Base-by-base conservation (phyloP, 352 stramenopile genomes). In the Globisporangium radiosum region DNA sequence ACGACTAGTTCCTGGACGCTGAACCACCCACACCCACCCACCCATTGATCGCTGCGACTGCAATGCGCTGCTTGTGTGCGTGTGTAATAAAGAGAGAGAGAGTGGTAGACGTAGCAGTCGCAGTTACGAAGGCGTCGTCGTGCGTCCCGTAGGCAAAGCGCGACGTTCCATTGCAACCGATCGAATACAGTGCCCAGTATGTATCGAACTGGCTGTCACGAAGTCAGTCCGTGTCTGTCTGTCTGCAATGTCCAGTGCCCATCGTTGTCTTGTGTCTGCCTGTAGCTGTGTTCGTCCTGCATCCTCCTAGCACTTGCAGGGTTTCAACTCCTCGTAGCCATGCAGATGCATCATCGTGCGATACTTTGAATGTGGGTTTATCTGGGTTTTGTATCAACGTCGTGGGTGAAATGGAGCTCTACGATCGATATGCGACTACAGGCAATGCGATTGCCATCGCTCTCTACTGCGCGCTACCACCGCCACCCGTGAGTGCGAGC, bases 401-500 rank as follows among this genome's bases (percentile, higher is more conserved):
- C 25, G 25, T 33, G 25, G 25, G 1, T 33, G 25, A 33, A 33
- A 33, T 2, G 25, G 42, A 44, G 40, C 43, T 17, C 43, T 47
- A n/a, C 25, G 25, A 33, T 33, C 25, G 25, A 33, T 33, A 33
- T 33, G 25, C 25, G 25, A 33, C 25, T 33, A 33, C 25, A 33
- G 25, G 25, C 25, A 33, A 33, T 33, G 25, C 25, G 25, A 33
- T 33, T 33, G 25, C 25, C 25, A 33, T 33, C 25, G 25, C 25
- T 33, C 11, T 11, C 15, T n/a, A 33, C 45, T 50, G 17, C 5
- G n/a, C 15, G 5, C 13, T 62, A 37, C 14, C 9, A 36, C 62
- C 60, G 48, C 36, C 49, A 36, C 59, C 59, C 4, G 39, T 64
- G 33, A 80, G 66, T 36, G 75, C 66, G 25, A 89, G 65, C 70